A percentile compares a stretch with the other conserved stretches of the same genome.
phyloP scores from a whole-genome alignment of 2,329 filamentous ascomycete genomes.

The Tolypocladium guangdongense region DNA sequence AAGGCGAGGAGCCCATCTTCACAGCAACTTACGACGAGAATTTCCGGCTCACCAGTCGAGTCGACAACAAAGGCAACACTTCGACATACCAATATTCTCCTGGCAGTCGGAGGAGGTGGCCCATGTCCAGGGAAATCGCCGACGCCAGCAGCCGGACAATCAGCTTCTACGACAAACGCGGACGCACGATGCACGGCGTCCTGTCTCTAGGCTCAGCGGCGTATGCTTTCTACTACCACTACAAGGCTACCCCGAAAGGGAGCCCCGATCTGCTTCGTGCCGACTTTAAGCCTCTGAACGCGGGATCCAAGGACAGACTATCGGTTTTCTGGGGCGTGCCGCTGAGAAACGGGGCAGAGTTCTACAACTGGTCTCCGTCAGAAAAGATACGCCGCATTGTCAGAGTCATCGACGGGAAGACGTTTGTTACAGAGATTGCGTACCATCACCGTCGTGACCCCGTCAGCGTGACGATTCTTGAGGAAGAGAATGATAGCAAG shows the following conservation, averaged over 20 bases:
- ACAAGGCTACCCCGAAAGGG: slow-evolving; percentile 20
- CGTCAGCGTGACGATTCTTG: slow-evolving; percentile 18
- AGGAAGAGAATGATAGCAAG: slow-evolving; percentile 10
- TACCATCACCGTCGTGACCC: slow-evolving; percentile 27
- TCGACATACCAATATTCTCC: slow-evolving; percentile 16
- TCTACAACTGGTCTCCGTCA: slow-evolving; percentile 22
- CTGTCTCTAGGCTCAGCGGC: slow-evolving; percentile 14
- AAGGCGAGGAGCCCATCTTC: slow-evolving; percentile 10
- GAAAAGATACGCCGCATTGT: slow-evolving; percentile 23
- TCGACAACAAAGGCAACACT: slow-evolving; percentile 9
- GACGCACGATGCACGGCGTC: slow-evolving; percentile 19
- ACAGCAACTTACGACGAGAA: slow-evolving; percentile 17
- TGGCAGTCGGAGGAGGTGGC: slow-evolving; percentile 10
- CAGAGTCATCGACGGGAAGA: slow-evolving; percentile 12
- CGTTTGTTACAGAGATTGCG: slow-evolving; percentile 19
- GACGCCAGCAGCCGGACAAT: slow-evolving; percentile 10
- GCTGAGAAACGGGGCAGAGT: slow-evolving; percentile 11
- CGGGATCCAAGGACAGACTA: slow-evolving; percentile 14
- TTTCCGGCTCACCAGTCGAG: slow-evolving; percentile 13
- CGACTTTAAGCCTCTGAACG: slow-evolving; percentile 12
- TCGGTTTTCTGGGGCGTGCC: slow-evolving; percentile 24
- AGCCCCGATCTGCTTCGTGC: slow-evolving; percentile 22
- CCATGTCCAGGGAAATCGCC: slow-evolving; percentile 14
- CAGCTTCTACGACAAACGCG: slow-evolving; percentile 23
- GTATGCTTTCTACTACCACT: slow-evolving; percentile 24